Evolutionary conservation across 139 green algal species (phyloP), one percentile per base, ranked within the genome.

Genomic region (Coelastrella sp.): DNA sequence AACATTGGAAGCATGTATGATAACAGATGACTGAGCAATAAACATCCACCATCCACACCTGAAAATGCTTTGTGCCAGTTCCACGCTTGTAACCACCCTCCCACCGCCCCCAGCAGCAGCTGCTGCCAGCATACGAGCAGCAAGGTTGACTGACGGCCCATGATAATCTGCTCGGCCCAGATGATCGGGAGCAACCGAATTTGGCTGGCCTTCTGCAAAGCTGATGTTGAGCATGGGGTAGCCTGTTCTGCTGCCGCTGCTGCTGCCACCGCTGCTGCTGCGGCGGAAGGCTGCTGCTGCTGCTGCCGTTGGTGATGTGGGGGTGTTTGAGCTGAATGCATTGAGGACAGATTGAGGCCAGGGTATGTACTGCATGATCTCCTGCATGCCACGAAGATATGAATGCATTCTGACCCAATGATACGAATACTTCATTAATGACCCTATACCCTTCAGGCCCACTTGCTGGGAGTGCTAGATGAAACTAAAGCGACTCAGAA

Each of bases 151-250:
- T 14, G 14, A 73, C 54, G 65, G 19, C 17, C 88, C 88, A 58
- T 91, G 80, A 73, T 91, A 91, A 68, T 91, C 88, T 4, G 88
- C 68, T 47, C 65, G 78, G 61, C 74, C 82, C 64, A 94, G 58
- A 79, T 95, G 92, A 73, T 96, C 93, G 2, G 92, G 92, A 4
- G 93, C 73, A 71, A 96, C 91, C 75, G 88, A 86, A 56, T 85
- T 74, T 32, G 92, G 92, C 47, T 68, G 54, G 61, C 93, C 93
- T 71, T 94, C 86, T 59, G 89, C 93, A 14, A 96, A 17, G 22
- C 93, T 91, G 71, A 96, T 94, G 80, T 92, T 91, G 76, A 96
- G 77, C 79, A 11, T 19, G 77, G 77, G 23, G 6, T 74, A 13
- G 73, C 5, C 13, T 47, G 60, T 32, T 5, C 14, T 47, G 82